Percentiles rank a stretch among this genome's conserved stretches.
Conservation (phyloP, 331 rosid species). For the Dryas integrifolia region DNA sequence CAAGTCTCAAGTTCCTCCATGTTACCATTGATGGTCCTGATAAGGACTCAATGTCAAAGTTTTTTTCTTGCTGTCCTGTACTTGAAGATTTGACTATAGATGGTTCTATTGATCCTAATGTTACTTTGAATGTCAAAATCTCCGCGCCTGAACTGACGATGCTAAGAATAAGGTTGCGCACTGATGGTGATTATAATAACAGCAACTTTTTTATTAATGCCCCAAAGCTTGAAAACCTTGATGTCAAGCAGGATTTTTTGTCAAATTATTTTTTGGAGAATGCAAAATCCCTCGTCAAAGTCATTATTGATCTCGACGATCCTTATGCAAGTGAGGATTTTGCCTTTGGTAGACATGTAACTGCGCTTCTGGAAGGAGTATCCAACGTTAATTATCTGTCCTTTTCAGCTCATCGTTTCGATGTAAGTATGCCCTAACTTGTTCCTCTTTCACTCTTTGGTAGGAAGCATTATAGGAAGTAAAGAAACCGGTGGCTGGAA, state of each 20-base stretch:
- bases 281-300: neutral
- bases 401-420: neutral
- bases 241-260: neutral
- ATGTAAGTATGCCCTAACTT: neutral
- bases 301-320: neutral
- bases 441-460: neutral
- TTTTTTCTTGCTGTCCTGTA: neutral
- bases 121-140: neutral
- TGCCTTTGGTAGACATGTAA: neutral
- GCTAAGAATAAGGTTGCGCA: neutral
- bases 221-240: conserved; percentile 6
- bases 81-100: neutral
- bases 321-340: neutral
- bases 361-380: neutral
- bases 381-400: neutral
- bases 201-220: neutral
- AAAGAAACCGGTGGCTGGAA: neutral
- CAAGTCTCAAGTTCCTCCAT: neutral
- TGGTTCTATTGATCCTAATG: neutral
- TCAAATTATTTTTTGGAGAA: neutral
- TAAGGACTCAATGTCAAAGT: neutral
- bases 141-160: conserved; percentile 2
- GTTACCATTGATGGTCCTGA: neutral
- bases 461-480: neutral
- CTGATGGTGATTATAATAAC: neutral